Base-by-base conservation (phyloP, 306 rosid species). In the Fragaria vesca region DNA sequence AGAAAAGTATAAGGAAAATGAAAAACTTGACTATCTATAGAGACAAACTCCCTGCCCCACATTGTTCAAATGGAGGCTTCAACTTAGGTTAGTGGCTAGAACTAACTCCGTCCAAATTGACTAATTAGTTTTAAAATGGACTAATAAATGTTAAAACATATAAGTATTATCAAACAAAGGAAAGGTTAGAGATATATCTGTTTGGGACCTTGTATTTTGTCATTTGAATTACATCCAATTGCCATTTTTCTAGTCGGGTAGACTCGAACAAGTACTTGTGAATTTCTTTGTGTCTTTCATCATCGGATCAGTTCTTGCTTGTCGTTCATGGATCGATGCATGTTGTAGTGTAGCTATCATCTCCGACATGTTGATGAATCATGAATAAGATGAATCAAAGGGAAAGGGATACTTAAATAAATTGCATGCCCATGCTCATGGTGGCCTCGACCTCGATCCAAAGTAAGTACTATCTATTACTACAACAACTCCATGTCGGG, bases 401-500 rank as follows among this genome's bases (percentile, higher is more conserved):
- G 17, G 51, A 12, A 7, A 55, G 3, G 1, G 34, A 26, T 60
- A 2, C 65, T 58, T 4, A 2, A 58, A 10, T 60, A 13, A 24
- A 60, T 60, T 60, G 13, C 4, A 21, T 65, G 69, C 46, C 46
- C 63, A 43, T 1, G 47, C 47, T 43, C 47, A 13, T 1, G 38
- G 67, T 61, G 67, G 36, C 66, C 42, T 63, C 11, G 10, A 38
- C 43, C n/a, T 65, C 46, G 1, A 42, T 7, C 45, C 45, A 28
- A 10, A 60, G 34, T 62, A 12, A 15, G 3, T 54, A 58, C 18
- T 38, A 4, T 0, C 42, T 38, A 6, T 0, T 60, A 71, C 34
- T 34, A 45, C 16, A 51, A 8, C 67, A 72, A 72, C 54, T 72
- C 15, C 72, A 8, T 79, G 82, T 79, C 55, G 77, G 73, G 36